Base-by-base conservation (phyloP, 805 yeast species). In the Candida suzukii region DNA sequence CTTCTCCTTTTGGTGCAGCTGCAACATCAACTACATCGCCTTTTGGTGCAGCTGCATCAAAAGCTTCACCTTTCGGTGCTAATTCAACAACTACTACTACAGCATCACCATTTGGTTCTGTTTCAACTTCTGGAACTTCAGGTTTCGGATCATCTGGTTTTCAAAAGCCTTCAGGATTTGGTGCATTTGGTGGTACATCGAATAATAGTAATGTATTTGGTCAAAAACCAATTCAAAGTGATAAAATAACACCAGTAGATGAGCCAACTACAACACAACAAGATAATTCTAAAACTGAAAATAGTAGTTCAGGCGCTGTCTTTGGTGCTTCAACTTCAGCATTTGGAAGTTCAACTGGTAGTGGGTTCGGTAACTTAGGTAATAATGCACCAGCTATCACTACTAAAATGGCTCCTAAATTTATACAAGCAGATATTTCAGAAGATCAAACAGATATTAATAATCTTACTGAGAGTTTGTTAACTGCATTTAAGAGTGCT, bases 401-500 rank as follows among this genome's bases (percentile, higher is more conserved):
- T 24, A 24, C 22, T 34, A 24, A 14, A 8, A 27, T 21, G 46
- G 32, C 30, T 14, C 21, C 35, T 20, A 17, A 25, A 2, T 57
- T 40, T 42, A 48, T 46, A 29, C 60, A 56, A 39, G 45, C 53
- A 4, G 54, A 46, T 2, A 28, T 50, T 5, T 49, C 39, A 8
- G 61, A 56, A 20, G 53, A 53, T 18, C 44, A 37, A 43, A 43
- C 60, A 48, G 38, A 50, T 2, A 50, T 60, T 4, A 65, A 61
- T 0, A 74, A 71, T 3, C 49, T 79, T 3, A 61, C 73, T 37
- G 72, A 70, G 4, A 61, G 52, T 3, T 66, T 78, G 0, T 37
- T 65, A 10, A 64, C 60, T 6, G 70, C 71, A 19, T 87, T 84
- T 55, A 54, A 67, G 46, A 66, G 74, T 1, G 48, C 53, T 0